phyloP scores from a whole-genome alignment of 2,329 filamentous ascomycete species.

The Nemania serpens region DNA sequence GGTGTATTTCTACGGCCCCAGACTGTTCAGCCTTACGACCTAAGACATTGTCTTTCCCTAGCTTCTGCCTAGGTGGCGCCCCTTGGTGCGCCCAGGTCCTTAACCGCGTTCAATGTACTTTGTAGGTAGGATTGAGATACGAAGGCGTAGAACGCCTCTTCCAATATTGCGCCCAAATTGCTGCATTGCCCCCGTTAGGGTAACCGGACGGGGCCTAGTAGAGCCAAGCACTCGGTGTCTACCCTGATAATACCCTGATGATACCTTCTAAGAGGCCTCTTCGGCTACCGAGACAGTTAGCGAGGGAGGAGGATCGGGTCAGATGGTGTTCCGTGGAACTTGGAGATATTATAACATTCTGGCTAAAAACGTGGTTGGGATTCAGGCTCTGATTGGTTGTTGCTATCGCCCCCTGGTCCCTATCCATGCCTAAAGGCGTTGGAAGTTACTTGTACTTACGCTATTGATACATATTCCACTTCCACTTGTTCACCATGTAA shows the following conservation, averaged over 20 bases:
- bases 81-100: not conserved
- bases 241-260: not conserved
- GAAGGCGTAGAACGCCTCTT: too few relatives aligned
- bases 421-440: not conserved
- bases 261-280: not conserved
- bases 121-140: too few relatives aligned
- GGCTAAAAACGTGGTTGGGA: conserved; percentile 11
- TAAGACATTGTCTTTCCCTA: not conserved
- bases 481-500: not conserved
- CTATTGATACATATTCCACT: not conserved
- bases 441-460: not conserved
- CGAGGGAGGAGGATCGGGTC: not conserved
- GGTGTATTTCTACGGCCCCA: conserved; percentile 2
- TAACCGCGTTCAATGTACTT: not conserved
- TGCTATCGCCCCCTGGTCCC: conserved; percentile 7
- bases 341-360: not conserved
- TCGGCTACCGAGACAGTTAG: not conserved
- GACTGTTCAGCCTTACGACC: not conserved
- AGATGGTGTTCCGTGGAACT: too few relatives aligned
- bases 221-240: too few relatives aligned
- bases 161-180: conserved; percentile 1
- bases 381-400: conserved; percentile 13
- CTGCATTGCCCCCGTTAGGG: not conserved
- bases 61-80: not conserved
- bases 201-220: too few relatives aligned